Percentiles rank a stretch among this genome's conserved stretches.
These are phyloP conservation scores for Acacia concinna DNA, from an alignment of 331 rosid genomes.

Conservation along the genomic window DNA sequence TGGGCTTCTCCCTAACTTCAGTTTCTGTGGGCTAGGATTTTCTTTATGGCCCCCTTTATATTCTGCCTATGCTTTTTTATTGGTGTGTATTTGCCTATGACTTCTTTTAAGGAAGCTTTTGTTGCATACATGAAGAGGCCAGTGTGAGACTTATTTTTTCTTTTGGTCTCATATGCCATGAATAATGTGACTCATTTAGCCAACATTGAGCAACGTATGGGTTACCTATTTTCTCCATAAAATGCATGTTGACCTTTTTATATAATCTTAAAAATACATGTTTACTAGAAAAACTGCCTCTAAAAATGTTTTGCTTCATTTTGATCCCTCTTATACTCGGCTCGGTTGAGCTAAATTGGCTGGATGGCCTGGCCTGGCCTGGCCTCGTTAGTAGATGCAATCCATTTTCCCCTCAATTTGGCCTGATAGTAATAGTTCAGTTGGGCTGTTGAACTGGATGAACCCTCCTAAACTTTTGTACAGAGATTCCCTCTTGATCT, in stretches of 20 bases:
- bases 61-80: neutral
- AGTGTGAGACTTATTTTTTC: neutral
- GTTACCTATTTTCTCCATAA: neutral
- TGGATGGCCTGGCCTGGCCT: neutral
- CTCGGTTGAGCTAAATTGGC: neutral
- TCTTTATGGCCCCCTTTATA: neutral
- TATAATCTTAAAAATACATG: neutral
- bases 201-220: neutral
- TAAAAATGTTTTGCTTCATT: neutral
- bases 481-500: neutral
- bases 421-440: neutral
- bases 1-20: too few relatives aligned
- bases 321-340: neutral
- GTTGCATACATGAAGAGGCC: neutral
- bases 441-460: neutral
- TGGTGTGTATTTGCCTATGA: neutral
- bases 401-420: neutral
- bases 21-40: too few relatives aligned
- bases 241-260: neutral
- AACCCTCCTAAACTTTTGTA: neutral
- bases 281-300: neutral
- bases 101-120: neutral
- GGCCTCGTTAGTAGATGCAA: neutral
- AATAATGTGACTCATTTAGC: neutral
- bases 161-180: neutral